phyloP scores from a whole-genome alignment of 2,329 filamentous ascomycete species.

The Sclerotinia minor region DNA sequence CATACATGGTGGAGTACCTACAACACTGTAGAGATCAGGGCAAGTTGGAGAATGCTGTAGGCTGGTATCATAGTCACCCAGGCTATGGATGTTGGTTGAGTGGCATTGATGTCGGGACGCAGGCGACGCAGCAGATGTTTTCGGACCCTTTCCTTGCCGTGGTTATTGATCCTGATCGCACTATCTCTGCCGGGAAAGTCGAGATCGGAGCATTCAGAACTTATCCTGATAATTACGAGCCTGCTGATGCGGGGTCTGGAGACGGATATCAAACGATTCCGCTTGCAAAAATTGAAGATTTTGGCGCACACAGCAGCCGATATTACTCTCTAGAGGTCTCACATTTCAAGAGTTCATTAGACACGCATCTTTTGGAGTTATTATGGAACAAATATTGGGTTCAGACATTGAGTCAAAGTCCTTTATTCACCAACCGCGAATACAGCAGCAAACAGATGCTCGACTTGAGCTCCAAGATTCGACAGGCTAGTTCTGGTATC shows the following conservation, averaged over 20 bases:
- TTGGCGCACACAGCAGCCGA: slow-evolving; percentile 84
- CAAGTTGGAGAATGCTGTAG: slow-evolving; percentile 86
- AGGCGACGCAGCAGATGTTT: slow-evolving; percentile 80
- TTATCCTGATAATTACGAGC: slow-evolving; percentile 73
- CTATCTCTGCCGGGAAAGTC: slow-evolving; percentile 86
- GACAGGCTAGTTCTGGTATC: slow-evolving; percentile 55
- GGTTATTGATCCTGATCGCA: slow-evolving; percentile 94
- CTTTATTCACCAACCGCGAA: slow-evolving; percentile 87
- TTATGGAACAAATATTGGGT: slow-evolving; percentile 99
- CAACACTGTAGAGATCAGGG: slow-evolving; percentile 72
- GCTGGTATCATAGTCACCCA: slow-evolving; percentile 98
- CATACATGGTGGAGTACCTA: slow-evolving; percentile 91
- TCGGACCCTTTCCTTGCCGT: slow-evolving; percentile 92
- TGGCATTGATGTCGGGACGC: slow-evolving; percentile 91
- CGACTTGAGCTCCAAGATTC: slow-evolving; percentile 81
- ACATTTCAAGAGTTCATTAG: slow-evolving; percentile 91
- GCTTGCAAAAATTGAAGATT: slow-evolving; percentile 91
- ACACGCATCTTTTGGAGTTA: slow-evolving; percentile 80
- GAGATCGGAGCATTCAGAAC: slow-evolving; percentile 97
- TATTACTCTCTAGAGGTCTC: slow-evolving; percentile 93
- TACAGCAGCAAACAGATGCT: slow-evolving; percentile 90
- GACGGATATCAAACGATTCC: slow-evolving; percentile 78
- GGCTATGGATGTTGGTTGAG: slow-evolving; percentile 98
- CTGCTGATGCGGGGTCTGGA: slow-evolving; percentile 48
- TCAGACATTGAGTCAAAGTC: slow-evolving; percentile 87